These are phyloP conservation scores for Exophiala sp. DNA, from an alignment of 2,329 filamentous ascomycete genomes.

Conservation along the genomic window DNA sequence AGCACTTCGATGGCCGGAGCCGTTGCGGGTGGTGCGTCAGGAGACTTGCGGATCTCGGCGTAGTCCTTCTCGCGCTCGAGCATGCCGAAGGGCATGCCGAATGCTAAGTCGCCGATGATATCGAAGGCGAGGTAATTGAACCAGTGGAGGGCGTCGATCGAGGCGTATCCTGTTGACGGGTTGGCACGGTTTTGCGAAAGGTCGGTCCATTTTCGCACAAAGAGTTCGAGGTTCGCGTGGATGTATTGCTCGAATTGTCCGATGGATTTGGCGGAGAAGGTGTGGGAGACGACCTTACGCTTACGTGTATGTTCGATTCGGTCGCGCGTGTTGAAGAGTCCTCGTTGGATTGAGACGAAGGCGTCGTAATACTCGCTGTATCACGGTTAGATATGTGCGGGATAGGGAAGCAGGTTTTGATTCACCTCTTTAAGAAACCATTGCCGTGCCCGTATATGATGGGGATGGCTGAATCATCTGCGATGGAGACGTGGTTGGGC, in stretches of 20 bases:
- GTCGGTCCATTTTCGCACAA: constrained; percentile 69
- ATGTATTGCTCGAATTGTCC: constrained; percentile 88
- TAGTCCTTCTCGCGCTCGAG: constrained; percentile 70
- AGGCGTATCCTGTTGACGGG: constrained; percentile 54
- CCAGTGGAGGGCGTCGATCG: constrained; percentile 73
- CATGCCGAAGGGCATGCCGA: constrained; percentile 81
- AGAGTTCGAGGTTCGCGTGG: constrained; percentile 69
- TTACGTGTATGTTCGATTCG: constrained; percentile 80
- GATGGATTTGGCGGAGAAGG: constrained; percentile 78
- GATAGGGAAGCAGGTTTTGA: constrained; percentile 16
- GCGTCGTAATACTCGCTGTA: constrained; percentile 80
- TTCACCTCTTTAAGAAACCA: constrained; percentile 67
- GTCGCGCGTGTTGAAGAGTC: constrained; percentile 85
- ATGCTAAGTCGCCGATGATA: constrained; percentile 61
- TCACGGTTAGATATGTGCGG: not conserved
- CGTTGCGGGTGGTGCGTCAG: constrained; percentile 61
- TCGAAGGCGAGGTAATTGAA: constrained; percentile 67
- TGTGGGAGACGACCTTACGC: constrained; percentile 83
- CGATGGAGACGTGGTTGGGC: constrained; percentile 75
- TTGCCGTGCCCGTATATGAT: constrained; percentile 77
- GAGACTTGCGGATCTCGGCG: constrained; percentile 65
- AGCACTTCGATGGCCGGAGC: constrained; percentile 81
- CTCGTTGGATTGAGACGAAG: constrained; percentile 80
- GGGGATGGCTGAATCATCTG: constrained; percentile 73
- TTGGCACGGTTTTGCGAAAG: constrained; percentile 48